Base-by-base conservation (phyloP, 2,329 filamentous ascomycete species). In the Xylaria polymorpha region DNA sequence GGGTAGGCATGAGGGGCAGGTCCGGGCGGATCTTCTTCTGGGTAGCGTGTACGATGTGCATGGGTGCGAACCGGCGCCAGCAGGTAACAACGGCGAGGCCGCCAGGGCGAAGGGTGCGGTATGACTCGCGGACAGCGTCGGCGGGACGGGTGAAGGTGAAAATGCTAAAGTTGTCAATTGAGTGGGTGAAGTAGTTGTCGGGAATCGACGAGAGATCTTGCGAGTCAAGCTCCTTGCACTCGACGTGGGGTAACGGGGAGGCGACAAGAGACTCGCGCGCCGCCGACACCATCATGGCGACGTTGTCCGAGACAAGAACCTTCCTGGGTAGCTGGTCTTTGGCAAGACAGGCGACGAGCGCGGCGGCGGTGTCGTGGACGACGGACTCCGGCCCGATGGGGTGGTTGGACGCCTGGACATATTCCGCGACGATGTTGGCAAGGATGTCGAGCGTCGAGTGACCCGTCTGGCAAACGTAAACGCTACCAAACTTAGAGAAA, bases 341-440 rank as follows among this genome's bases (percentile, higher is more conserved):
- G 56, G 74, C 61, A 14, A 77, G 72, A 32, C 70, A 39, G 48
- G 74, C 64, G 57, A 76, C 73, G 48, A 78, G 68, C 25, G 76
- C 74, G 20, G 74, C 75, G 55, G 77, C 77, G n/a, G 74, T 77
- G 69, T 78, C 77, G 57, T 79, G 76, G 51, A 79, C 73, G 50
- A 79, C 69, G 10, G 77, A 79, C 41, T 75, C 71, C 29, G 70
- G 59, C 35, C 71, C 70, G 25, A 76, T 68, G 9, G 75, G 74
- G 25, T 74, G 32, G 15, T 70, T 55, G 18, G 77, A 77, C 4
- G 69, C 76, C 68, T 78, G 76, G 50, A 77, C 74, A 72, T 77
- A 39, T 9, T 74, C 67, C 32, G 53, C 61, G 62, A 77, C 75
- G 68, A 73, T 69, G 32, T 75, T 66, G 55, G 71, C 69, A 46